These are phyloP conservation scores for Ceriops zippeliana DNA, from an alignment of 345 rosid species.

Conservation along the genomic window DNA sequence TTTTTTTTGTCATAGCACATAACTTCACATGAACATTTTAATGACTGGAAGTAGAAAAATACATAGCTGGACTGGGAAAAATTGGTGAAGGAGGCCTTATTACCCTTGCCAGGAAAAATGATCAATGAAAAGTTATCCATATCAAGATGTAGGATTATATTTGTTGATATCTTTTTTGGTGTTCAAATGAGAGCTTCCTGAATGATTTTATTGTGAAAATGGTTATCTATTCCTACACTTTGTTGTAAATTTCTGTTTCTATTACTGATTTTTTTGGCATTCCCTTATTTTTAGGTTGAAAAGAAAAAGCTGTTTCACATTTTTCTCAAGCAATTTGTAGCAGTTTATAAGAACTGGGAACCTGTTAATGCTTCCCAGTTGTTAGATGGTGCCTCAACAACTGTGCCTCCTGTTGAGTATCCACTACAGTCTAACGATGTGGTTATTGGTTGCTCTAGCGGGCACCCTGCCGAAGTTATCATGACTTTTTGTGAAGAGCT, in stretches of 20 bases:
- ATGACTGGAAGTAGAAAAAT: not conserved
- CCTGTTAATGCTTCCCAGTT: constrained; percentile 44
- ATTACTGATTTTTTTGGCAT: constrained; percentile 1
- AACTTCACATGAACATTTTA: not conserved
- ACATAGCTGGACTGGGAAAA: not conserved
- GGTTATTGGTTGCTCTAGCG: constrained; percentile 54
- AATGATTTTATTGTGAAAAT: not conserved
- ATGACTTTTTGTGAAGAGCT: constrained; percentile 48
- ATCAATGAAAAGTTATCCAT: not conserved
- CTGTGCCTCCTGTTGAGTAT: constrained; percentile 34
- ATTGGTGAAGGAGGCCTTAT: not conserved
- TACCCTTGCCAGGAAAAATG: not conserved
- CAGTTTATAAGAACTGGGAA: constrained; percentile 56
- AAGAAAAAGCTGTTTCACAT: constrained; percentile 50
- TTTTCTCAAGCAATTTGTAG: constrained; percentile 58
- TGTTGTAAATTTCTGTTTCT: not conserved
- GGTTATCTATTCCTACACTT: not conserved
- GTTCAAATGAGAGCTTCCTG: not conserved
- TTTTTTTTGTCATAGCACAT: not conserved
- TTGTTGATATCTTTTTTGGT: not conserved
- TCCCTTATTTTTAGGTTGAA: constrained; percentile 44
- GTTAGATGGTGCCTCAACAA: constrained; percentile 34
- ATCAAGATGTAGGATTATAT: not conserved
- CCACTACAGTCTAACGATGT: constrained; percentile 23
- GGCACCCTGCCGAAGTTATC: constrained; percentile 66